Percentiles rank a stretch among this genome's conserved stretches.
phyloP scores from a whole-genome alignment of 768 basidiomycete species.

The Pleurotus cornucopiae region DNA sequence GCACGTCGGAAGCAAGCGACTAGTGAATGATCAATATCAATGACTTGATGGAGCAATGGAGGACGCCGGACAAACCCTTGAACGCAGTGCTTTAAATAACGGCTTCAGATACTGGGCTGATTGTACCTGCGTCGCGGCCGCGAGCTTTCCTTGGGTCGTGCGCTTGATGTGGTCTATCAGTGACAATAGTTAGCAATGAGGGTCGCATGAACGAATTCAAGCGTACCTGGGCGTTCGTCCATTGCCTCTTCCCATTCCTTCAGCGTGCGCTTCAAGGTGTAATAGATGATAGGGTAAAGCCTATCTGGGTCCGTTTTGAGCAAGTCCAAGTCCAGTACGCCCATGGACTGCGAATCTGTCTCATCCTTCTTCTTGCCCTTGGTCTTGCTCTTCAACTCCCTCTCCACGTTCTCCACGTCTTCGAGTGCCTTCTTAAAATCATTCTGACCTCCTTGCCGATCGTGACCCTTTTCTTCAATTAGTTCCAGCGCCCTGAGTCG shows the following conservation, averaged over 20 bases:
- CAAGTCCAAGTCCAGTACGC: slow-evolving; percentile 73
- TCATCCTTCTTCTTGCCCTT: slow-evolving; percentile 67
- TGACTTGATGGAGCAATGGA: neutral
- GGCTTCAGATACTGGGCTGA: slow-evolving; percentile 97
- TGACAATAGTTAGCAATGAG: slow-evolving; percentile 5
- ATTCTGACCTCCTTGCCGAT: slow-evolving; percentile 82
- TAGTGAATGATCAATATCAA: slow-evolving; percentile 18
- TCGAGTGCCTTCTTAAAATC: slow-evolving; percentile 91
- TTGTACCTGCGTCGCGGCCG: slow-evolving; percentile 92
- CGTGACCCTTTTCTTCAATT: slow-evolving; percentile 85
- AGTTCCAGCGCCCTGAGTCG: slow-evolving; percentile 91
- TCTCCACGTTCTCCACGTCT: slow-evolving; percentile 79
- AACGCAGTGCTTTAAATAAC: slow-evolving; percentile 85
- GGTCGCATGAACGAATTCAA: neutral
- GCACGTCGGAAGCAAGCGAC: slow-evolving; percentile 81
- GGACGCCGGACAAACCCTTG: slow-evolving; percentile 56
- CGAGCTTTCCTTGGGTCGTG: slow-evolving; percentile 87
- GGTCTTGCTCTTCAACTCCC: slow-evolving; percentile 56
- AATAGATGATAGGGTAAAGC: slow-evolving; percentile 95
- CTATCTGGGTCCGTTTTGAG: slow-evolving; percentile 92
- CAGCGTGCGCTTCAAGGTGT: slow-evolving; percentile 85
- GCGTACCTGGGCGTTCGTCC: slow-evolving; percentile 83
- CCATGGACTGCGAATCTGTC: slow-evolving; percentile 45
- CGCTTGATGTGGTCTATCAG: slow-evolving; percentile 75
- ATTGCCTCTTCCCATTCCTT: slow-evolving; percentile 97